These are phyloP conservation scores for Sclerotinia trifoliorum DNA, from an alignment of 2,329 filamentous ascomycete genomes.

Conservation along the genomic window DNA sequence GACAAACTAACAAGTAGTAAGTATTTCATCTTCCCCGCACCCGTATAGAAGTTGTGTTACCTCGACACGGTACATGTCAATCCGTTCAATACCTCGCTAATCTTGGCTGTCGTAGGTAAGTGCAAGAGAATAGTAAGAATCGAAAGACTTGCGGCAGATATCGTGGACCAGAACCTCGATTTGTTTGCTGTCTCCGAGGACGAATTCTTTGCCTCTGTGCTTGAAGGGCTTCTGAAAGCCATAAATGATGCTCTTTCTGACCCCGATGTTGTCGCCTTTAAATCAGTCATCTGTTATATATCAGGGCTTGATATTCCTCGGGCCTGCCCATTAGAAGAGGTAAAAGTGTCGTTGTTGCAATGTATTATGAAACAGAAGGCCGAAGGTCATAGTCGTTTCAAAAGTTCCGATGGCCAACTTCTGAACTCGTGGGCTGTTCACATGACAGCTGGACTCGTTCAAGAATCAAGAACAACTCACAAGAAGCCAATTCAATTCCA, in stretches of 20 bases:
- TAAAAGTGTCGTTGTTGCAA: constrained; percentile 34
- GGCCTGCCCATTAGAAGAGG: constrained; percentile 41
- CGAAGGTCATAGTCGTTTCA: constrained; percentile 41
- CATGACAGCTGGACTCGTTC: constrained; percentile 58
- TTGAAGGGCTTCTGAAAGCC: constrained; percentile 44
- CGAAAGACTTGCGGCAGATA: constrained; percentile 65
- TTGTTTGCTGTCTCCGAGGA: constrained; percentile 39
- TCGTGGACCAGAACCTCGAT: constrained; percentile 51
- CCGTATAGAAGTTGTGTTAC: constrained; percentile 12
- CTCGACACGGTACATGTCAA: not conserved
- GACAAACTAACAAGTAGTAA: constrained; percentile 59
- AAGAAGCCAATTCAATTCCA: constrained; percentile 82
- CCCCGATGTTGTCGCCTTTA: constrained; percentile 72
- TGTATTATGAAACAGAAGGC: constrained; percentile 30
- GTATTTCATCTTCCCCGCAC: constrained; percentile 1
- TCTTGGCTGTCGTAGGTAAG: constrained; percentile 33
- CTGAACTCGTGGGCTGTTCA: constrained; percentile 72
- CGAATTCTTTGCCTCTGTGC: constrained; percentile 43
- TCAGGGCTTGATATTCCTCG: constrained; percentile 64
- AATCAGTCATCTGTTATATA: constrained; percentile 79
- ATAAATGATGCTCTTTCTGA: constrained; percentile 62
- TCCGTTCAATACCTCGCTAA: not conserved
- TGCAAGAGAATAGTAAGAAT: constrained; percentile 76
- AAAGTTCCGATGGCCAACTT: constrained; percentile 58
- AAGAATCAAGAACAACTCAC: constrained; percentile 43